These are phyloP conservation scores for Corylus avellana DNA, from an alignment of 306 rosid species.

Conservation along the genomic window DNA sequence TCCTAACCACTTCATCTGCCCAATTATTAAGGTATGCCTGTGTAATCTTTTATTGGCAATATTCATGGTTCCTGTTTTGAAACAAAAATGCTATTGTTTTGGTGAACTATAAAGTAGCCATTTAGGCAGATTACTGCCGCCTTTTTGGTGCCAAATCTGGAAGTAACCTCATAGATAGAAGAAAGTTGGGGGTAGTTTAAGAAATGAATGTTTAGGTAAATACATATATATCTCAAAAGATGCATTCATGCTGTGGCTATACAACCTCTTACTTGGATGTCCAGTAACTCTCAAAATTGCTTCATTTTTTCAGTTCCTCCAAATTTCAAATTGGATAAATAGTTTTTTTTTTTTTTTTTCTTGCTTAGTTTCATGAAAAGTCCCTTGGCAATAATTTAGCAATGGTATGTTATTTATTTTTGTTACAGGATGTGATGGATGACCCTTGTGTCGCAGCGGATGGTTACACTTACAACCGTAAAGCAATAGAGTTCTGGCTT, in stretches of 20 bases:
- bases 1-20: constrained; percentile 92
- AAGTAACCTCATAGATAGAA: background rate
- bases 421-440: no score
- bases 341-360: no score
- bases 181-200: background rate
- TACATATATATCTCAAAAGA: background rate
- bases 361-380: no score
- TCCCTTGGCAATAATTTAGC: no score
- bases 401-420: no score
- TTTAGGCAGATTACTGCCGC: background rate
- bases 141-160: background rate
- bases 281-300: background rate
- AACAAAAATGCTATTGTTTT: background rate
- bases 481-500: constrained; percentile 76
- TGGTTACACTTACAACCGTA: constrained; percentile 85
- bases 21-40: constrained; percentile 73
- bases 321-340: background rate
- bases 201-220: background rate
- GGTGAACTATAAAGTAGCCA: background rate
- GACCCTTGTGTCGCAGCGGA: constrained; percentile 97
- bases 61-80: background rate
- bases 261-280: background rate
- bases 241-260: background rate
- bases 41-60: constrained; percentile 10
- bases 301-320: background rate